Evolutionary conservation across 805 yeast species (phyloP).

Genomic region (Suhomyces vadensis): DNA sequence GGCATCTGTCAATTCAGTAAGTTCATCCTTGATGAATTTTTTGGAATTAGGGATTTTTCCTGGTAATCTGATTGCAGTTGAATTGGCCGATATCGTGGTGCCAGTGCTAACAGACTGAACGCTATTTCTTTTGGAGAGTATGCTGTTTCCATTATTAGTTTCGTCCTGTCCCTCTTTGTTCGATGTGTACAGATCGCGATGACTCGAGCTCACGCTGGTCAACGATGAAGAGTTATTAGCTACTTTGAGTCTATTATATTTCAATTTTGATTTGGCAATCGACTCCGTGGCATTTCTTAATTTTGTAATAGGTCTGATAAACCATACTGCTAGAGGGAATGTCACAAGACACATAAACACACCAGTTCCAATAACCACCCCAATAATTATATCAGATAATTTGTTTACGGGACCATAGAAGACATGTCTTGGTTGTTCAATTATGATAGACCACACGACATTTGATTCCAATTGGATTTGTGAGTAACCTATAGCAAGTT

Average conservation of each 20-base stretch:
- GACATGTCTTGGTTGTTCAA: slow-evolving; percentile 59
- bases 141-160: background rate
- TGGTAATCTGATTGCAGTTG: slow-evolving; percentile 43
- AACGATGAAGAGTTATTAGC: background rate
- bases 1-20: slow-evolving; percentile 83
- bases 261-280: slow-evolving; percentile 48
- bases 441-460: slow-evolving; percentile 67
- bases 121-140: slow-evolving; percentile 19
- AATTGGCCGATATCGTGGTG: slow-evolving; percentile 40
- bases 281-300: slow-evolving; percentile 82
- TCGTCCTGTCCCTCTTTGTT: background rate
- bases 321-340: slow-evolving; percentile 79
- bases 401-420: slow-evolving; percentile 65
- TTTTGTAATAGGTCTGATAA: slow-evolving; percentile 78
- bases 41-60: slow-evolving; percentile 36
- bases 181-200: background rate
- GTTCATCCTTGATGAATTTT: slow-evolving; percentile 72
- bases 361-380: slow-evolving; percentile 78
- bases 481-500: slow-evolving; percentile 38
- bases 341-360: slow-evolving; percentile 73
- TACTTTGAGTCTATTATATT: slow-evolving; percentile 5
- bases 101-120: slow-evolving; percentile 31
- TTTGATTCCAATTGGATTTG: slow-evolving; percentile 32
- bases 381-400: slow-evolving; percentile 68
- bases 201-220: background rate